Evolutionary conservation across 73 alveolate genomes (phyloP).

Genomic region (Blepharisma japonicum): DNA sequence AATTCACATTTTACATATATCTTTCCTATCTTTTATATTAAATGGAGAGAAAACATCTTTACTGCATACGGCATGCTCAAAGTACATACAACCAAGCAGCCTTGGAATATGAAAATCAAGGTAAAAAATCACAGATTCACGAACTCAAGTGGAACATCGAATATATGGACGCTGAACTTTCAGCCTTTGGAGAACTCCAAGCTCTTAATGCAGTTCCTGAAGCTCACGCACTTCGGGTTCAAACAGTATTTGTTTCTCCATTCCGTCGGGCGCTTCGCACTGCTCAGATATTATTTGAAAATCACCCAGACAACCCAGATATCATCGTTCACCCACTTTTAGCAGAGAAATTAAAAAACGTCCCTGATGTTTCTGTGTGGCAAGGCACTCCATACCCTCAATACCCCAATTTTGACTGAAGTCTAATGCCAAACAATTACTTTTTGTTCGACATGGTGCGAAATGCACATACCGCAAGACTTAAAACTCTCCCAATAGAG

Average conservation of each 20-base stretch:
- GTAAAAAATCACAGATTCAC: slow-evolving; percentile 20
- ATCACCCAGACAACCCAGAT: slow-evolving; percentile 16
- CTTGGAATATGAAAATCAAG: neutral
- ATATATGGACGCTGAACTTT: slow-evolving; percentile 20
- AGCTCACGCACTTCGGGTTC: slow-evolving; percentile 3
- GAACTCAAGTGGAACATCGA: neutral
- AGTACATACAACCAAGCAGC: slow-evolving; percentile 25
- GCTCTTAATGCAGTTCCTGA: slow-evolving; percentile 9
- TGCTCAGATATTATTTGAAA: slow-evolving; percentile 25
- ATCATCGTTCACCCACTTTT: slow-evolving; percentile 19
- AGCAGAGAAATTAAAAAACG: slow-evolving; percentile 22
- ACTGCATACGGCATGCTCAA: slow-evolving; percentile 21
- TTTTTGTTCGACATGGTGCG: neutral
- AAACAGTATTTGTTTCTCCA: slow-evolving; percentile 24
- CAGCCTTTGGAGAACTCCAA: slow-evolving; percentile 23
- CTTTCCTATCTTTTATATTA: neutral
- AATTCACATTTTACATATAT: too few species aligned
- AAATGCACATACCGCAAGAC: neutral
- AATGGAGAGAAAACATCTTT: neutral
- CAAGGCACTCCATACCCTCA: slow-evolving; percentile 1
- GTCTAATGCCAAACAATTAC: neutral
- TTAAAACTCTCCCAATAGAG: neutral
- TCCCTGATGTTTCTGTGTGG: slow-evolving; percentile 22
- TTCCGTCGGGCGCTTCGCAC: neutral
- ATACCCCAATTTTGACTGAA: slow-evolving; percentile 15